A percentile compares a stretch with the other conserved stretches of the same genome.
Conservation (phyloP, 176 grass and related monocot genomes). For the Triticum turgidum region DNA sequence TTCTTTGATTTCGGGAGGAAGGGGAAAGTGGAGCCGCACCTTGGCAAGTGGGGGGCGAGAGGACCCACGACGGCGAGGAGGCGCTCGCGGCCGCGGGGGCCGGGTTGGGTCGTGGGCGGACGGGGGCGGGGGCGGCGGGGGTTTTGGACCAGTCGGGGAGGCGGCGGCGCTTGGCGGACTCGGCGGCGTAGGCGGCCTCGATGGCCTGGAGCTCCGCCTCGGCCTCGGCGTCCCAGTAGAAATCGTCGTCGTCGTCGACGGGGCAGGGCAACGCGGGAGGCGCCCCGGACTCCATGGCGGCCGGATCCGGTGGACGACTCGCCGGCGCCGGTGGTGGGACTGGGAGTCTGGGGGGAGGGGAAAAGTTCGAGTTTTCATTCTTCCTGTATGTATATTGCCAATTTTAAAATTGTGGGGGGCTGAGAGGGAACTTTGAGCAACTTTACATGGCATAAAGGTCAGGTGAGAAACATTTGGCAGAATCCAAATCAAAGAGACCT, state of each 20-base stretch:
- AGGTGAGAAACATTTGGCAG: no score
- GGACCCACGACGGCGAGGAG: conserved; percentile 12
- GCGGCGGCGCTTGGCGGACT: conserved; percentile 54
- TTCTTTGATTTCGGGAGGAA: conserved; percentile 30
- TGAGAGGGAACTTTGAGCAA: not conserved
- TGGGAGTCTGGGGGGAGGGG: not conserved
- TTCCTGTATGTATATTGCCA: not conserved
- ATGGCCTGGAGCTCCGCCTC: conserved; percentile 85
- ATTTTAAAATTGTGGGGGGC: not conserved
- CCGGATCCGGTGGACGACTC: not conserved
- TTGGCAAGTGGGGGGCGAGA: conserved; percentile 38
- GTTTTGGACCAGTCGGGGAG: conserved; percentile 53
- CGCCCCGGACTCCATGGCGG: conserved; percentile 14
- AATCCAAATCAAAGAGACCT: no score
- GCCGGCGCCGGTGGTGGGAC: not conserved
- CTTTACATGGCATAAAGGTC: no score
- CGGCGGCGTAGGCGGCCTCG: conserved; percentile 61
- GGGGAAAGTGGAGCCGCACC: conserved; percentile 22
- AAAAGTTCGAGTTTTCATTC: not conserved
- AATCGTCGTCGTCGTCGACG: conserved; percentile 40
- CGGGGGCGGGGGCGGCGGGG: not conserved
- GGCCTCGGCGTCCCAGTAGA: conserved; percentile 64
- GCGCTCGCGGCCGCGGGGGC: not conserved
- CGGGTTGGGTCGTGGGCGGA: not conserved
- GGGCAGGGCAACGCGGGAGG: not conserved